These are phyloP conservation scores for Pyrus betulifolia DNA, from an alignment of 306 rosid species.

Conservation along the genomic window DNA sequence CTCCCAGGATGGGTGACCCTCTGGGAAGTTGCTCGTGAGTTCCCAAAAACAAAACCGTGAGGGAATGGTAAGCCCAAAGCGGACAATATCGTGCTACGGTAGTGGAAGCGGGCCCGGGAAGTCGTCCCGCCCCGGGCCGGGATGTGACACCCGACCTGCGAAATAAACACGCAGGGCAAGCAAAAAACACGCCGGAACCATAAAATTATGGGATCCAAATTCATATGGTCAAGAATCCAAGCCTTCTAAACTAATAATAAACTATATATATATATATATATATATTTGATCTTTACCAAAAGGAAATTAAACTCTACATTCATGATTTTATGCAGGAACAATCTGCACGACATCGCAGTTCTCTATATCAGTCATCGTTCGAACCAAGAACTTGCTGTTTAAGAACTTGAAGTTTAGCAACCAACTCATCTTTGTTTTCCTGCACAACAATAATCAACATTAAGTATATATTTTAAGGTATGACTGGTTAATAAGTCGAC, in stretches of 20 bases:
- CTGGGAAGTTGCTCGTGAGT: too few relatives aligned
- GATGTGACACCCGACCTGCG: too few relatives aligned
- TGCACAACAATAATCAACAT: conserved; percentile 22
- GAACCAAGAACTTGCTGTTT: conserved; percentile 68
- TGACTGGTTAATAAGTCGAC: too few relatives aligned
- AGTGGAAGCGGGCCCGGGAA: too few relatives aligned
- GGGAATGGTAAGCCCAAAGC: too few relatives aligned
- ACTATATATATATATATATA: too few relatives aligned
- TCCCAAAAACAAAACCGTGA: too few relatives aligned
- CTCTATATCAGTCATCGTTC: conserved; percentile 25
- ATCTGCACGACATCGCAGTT: neutral
- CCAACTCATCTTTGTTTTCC: conserved; percentile 75
- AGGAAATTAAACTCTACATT: conserved; percentile 30
- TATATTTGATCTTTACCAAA: neutral
- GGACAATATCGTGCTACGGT: too few relatives aligned
- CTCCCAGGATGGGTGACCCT: too few relatives aligned
- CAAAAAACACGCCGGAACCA: neutral
- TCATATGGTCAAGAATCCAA: neutral
- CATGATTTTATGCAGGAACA: neutral
- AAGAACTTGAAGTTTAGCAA: conserved; percentile 53
- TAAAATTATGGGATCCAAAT: neutral
- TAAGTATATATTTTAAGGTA: neutral
- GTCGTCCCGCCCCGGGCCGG: too few relatives aligned
- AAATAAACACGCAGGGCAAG: neutral
- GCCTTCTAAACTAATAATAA: neutral